phyloP scores from a whole-genome alignment of 345 rosid species.

The Lepidium didymum region DNA sequence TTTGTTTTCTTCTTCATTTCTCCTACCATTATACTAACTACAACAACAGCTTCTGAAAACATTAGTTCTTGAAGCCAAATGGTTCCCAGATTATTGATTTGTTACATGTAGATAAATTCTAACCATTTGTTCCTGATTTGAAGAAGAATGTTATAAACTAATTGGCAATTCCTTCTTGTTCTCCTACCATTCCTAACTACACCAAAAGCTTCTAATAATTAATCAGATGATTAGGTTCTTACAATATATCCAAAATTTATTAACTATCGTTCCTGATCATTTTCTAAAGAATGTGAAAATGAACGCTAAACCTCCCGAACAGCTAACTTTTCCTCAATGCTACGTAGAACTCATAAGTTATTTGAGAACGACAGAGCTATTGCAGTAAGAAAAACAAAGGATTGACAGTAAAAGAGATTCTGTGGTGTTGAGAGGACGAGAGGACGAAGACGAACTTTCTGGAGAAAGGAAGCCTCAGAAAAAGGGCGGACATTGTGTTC shows the following conservation, averaged over 20 bases:
- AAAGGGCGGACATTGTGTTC: slow-evolving; percentile 61
- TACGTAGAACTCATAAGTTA: neutral
- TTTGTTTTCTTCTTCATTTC: neutral
- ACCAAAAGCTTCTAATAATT: neutral
- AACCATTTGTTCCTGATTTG: neutral
- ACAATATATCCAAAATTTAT: neutral
- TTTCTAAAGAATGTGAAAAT: neutral
- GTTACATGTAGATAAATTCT: neutral
- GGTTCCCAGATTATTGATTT: neutral
- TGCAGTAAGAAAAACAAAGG: neutral
- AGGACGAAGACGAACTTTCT: slow-evolving; percentile 46
- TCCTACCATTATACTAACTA: neutral
- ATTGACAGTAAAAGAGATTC: neutral
- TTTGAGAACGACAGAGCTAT: neutral
- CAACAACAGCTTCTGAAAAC: neutral
- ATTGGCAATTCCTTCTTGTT: neutral
- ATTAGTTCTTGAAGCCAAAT: neutral
- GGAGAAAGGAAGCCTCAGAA: slow-evolving; percentile 87
- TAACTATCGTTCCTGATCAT: neutral
- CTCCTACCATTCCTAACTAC: neutral
- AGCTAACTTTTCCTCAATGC: neutral
- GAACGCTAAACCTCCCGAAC: neutral
- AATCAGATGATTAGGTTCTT: neutral
- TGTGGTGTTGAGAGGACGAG: neutral
- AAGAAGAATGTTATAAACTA: neutral